Base-by-base conservation (phyloP, 1,284 basidiomycete genomes). In the Leucoagaricus sp. region DNA sequence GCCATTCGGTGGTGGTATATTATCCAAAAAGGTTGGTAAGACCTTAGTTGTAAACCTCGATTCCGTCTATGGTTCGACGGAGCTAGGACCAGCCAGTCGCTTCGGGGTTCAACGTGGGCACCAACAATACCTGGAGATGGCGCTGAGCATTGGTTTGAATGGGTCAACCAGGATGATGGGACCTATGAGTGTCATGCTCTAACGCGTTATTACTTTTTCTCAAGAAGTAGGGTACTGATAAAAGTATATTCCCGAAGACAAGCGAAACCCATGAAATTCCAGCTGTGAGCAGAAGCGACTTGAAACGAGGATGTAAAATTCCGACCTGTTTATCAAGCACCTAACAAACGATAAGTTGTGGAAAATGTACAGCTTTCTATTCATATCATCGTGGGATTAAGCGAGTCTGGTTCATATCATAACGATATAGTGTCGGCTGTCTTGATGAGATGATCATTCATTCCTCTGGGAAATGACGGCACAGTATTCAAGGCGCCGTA, bases 371-470 rank as follows among this genome's bases (percentile, higher is more conserved):
- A 0, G 69, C 42, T 28, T 34, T 47, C 8, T 2, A 10, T 12
- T 17, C 19, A 13, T 6, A 19, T 34, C 33, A 15, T 19, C 23
- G 19, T 21, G 8, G 19, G 9, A 7, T 5, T 31, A 12, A n/a
- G 12, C 6, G 26, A 13, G 36, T 57, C 36, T 40, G 10, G 17
- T n/a, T n/a, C n/a, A n/a, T n/a, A n/a, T n/a, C 36, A 40, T 40
- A 9, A n/a, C 10, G 5, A 8, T 40, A 5, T 40, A 72, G 70
- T 53, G 65, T 71, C 21, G 70, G 70, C 28, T 67, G 70, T 8
- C 45, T 69, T 36, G 75, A 76, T 60, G 75, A 77, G 56, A 70
- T 75, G 2, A 69, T 76, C 29, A 67, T 75, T 4, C 75, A 76
- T 55, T 67, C 70, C 3, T 72, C 72, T 21, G 74, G 72, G 3